Evolutionary conservation across 1,284 basidiomycete genomes (phyloP).

Genomic region (Cryptococcus sp.): DNA sequence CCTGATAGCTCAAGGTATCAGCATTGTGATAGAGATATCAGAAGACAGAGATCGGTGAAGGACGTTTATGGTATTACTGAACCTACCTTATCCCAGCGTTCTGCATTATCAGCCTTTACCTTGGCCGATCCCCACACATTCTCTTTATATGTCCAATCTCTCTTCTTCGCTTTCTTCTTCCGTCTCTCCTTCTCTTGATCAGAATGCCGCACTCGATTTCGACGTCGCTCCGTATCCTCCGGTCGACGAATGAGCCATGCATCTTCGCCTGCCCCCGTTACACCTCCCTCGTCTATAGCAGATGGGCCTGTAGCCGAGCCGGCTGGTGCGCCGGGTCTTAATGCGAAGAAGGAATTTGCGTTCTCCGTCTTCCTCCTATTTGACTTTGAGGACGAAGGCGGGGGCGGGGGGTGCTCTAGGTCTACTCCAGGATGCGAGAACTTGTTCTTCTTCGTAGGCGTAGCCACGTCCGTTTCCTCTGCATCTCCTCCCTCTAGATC

Average conservation of each 20-base stretch:
- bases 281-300: conserved; percentile 3
- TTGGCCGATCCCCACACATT: conserved; percentile 18
- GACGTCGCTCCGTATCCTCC: conserved; percentile 1
- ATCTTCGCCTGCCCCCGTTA: conserved; percentile 2
- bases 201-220: background rate
- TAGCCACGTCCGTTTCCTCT: conserved; percentile 16
- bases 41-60: too few species aligned
- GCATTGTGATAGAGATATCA: too few species aligned
- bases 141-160: conserved; percentile 43
- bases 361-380: conserved; percentile 23
- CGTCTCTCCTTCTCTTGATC: background rate
- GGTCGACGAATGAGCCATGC: conserved; percentile 11
- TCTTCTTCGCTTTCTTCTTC: conserved; percentile 12
- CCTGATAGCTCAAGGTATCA: too few species aligned
- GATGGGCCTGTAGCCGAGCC: background rate
- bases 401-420: conserved; percentile 16
- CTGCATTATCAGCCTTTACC: too few species aligned
- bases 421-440: conserved; percentile 23
- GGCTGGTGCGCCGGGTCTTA: conserved; percentile 29
- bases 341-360: conserved; percentile 40
- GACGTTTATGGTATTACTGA: too few species aligned
- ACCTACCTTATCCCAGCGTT: too few species aligned
- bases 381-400: background rate
- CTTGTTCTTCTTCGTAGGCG: conserved; percentile 32
- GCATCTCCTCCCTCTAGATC: conserved; percentile 12